Evolutionary conservation across 352 stramenopile genomes (phyloP), one percentile per base, ranked within the genome.

Genomic region (Pythium chondricola): DNA sequence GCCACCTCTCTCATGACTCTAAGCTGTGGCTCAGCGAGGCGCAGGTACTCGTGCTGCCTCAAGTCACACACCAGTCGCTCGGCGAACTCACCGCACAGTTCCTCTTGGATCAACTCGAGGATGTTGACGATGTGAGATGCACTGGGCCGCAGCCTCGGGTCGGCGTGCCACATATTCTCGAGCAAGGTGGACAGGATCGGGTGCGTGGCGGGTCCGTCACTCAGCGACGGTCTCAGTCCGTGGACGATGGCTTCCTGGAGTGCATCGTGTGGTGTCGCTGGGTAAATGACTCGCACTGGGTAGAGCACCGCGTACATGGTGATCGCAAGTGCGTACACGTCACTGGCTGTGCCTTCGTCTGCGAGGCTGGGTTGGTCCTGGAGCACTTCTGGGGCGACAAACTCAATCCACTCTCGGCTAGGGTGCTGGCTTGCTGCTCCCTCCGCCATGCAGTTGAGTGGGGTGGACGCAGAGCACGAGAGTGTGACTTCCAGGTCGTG

Each of bases 351-450:
- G n/a, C 52, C 74, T 45, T 91, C 91, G 14, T 38, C 24, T 3
- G 69, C 73, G 2, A 73, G 10, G 0, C 73, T 74, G 5, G 55
- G 63, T 22, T 73, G 70, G n/a, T 74, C 74, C 6, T 88, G 74
- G 46, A 93, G 85, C 43, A 93, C 63, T 27, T 93, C 79, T 4
- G 78, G 78, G 4, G 81, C 78, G 78, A 92, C 90, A 58, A 87
- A 89, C 33, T 84, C 67, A 3, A 85, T 74, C 0, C 76, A 88
- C 2, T 76, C 79, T 41, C 76, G 68, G 52, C 30, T 17, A 45
- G 36, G 17, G 39, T 38, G 8, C 40, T 49, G 10, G n/a, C n/a
- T n/a, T n/a, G n/a, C n/a, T n/a, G n/a, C n/a, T n/a, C n/a, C n/a
- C n/a, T n/a, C n/a, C n/a, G n/a, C n/a, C n/a, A n/a, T n/a, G n/a